Evolutionary conservation across 305 asterid species (phyloP).

Genomic region (Fraxinus sp.): DNA sequence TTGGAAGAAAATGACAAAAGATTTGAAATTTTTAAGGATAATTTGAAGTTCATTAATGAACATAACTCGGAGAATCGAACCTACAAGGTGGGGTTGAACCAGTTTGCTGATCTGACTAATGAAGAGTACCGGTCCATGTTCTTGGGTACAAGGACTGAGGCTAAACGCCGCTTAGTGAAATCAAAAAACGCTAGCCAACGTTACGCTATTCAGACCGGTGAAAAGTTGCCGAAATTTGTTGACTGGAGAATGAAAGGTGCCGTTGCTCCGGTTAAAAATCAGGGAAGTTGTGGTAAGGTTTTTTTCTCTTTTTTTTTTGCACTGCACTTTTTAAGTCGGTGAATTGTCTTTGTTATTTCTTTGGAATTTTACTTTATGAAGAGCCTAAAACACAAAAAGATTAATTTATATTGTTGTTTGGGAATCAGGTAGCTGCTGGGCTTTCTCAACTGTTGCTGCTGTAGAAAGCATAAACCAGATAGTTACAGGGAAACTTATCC

Average conservation of each 20-base stretch:
- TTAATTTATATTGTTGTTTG: slow-evolving; percentile 8
- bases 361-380: not conserved
- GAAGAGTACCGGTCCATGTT: slow-evolving; percentile 58
- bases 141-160: slow-evolving; percentile 56
- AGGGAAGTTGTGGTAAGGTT: slow-evolving; percentile 69
- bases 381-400: not conserved
- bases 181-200: slow-evolving; percentile 43
- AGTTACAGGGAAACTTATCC: slow-evolving; percentile 54
- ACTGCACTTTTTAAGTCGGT: not conserved
- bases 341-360: not conserved
- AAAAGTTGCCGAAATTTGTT: slow-evolving; percentile 53
- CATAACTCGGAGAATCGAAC: slow-evolving; percentile 54
- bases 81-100: slow-evolving; percentile 65
- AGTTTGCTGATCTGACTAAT: slow-evolving; percentile 67
- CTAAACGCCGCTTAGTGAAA: slow-evolving; percentile 53
- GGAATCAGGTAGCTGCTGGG: slow-evolving; percentile 76
- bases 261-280: slow-evolving; percentile 64
- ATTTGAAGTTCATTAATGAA: slow-evolving; percentile 54
- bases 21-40: slow-evolving; percentile 67
- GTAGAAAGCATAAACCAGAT: slow-evolving; percentile 68
- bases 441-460: slow-evolving; percentile 75
- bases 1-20: slow-evolving; percentile 57
- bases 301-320: not conserved
- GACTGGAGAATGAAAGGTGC: slow-evolving; percentile 83
- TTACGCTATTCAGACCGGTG: slow-evolving; percentile 39